A percentile compares a stretch with the other conserved stretches of the same genome.
Evolutionary conservation across 2,329 filamentous ascomycete species (phyloP).

Genomic region (Aspergillus sp.): DNA sequence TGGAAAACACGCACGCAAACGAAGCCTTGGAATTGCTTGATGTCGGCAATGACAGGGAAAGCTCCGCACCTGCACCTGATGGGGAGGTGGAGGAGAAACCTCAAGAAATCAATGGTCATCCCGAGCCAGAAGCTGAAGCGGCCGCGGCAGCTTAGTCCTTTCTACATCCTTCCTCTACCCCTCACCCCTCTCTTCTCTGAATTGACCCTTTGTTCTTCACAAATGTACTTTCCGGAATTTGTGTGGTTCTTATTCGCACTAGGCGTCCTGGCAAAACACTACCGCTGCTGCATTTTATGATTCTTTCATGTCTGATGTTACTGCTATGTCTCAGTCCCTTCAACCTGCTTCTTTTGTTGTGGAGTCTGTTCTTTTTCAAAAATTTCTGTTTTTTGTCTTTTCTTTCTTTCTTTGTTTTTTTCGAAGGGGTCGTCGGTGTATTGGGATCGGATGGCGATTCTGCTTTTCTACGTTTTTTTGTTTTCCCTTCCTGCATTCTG

Average conservation of each 20-base stretch:
- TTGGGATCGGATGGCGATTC: neutral
- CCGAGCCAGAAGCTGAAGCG: constrained; percentile 8
- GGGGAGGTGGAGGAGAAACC: constrained; percentile 22
- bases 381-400: neutral
- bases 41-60: constrained; percentile 38
- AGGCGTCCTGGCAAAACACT: neutral
- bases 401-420: neutral
- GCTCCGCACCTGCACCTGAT: constrained; percentile 29
- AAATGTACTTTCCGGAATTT: neutral
- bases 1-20: constrained; percentile 48
- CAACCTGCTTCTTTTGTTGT: constrained; percentile 6
- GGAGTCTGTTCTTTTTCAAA: neutral
- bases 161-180: neutral
- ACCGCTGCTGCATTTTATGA: constrained; percentile 18
- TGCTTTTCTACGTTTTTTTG: neutral
- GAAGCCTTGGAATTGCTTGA: constrained; percentile 47
- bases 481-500: constrained; percentile 9
- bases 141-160: constrained; percentile 8
- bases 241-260: constrained; percentile 4
- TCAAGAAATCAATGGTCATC: constrained; percentile 24
- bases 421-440: neutral
- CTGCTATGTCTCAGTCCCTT: constrained; percentile 11
- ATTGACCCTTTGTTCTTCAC: neutral
- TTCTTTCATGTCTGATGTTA: constrained; percentile 17
- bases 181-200: neutral